Evolutionary conservation across 352 stramenopile species (phyloP), one percentile per base, ranked within the genome.

Genomic region (Phytophthora palmivora): DNA sequence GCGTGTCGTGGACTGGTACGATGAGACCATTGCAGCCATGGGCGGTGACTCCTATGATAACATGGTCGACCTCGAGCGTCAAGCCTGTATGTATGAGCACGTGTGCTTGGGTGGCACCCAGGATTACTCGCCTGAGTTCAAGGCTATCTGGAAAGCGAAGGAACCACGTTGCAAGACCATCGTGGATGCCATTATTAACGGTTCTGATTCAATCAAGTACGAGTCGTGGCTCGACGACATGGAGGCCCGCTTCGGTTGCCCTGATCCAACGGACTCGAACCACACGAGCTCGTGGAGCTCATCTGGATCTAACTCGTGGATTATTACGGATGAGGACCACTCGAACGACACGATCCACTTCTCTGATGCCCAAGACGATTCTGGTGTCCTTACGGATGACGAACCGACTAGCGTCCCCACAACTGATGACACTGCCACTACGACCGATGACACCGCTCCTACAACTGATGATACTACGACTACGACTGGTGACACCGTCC

Each of bases 41-140:
- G 74, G 77, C 2, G 69, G 72, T 9, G 53, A 77, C 19, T 58
- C 57, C 3, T 19, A 64, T 38, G 66, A 74, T 8, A 78, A 78
- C 45, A 76, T 81, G 54, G 67, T 50, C 14, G 78, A 88, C 44
- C 66, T 89, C 4, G 80, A 89, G 43, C 73, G 70, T 16, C 84
- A 88, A 65, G 55, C 72, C 24, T 85, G 79, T 34, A 74, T 86
- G 73, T 82, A 79, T 37, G 72, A 89, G 49, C 56, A 82, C 32
- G 48, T 79, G 39, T 89, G 78, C 45, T 72, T 88, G 16, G 78
- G 78, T 26, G 78, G 78, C 4, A 76, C 73, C 1, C 50, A 63
- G 14, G 73, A 84, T 38, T 89, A 85, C 55, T 58, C 63, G 1
- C 30, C 58, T 0, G 76, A 79, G 51, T 87, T 88, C 60, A 83